phyloP scores from a whole-genome alignment of 169 alveolate species.

The Cryptosporidium baileyi region DNA sequence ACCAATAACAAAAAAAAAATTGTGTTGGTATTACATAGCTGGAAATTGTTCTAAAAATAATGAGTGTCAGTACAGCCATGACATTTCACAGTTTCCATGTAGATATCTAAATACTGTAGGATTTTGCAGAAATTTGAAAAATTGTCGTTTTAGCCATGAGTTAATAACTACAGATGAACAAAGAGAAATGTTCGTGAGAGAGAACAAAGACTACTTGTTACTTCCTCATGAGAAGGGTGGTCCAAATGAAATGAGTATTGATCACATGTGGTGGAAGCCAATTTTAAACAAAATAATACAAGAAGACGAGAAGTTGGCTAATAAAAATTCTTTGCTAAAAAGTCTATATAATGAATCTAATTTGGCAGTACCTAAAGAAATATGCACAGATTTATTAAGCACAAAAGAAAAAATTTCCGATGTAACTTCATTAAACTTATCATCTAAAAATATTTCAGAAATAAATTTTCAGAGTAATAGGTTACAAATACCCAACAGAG shows the following conservation, averaged over 20 bases:
- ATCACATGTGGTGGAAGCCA: constrained; percentile 64
- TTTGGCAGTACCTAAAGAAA: constrained; percentile 3
- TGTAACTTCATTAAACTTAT: too few species aligned
- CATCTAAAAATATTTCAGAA: too few species aligned
- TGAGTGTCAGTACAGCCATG: constrained; percentile 65
- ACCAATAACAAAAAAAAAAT: constrained; percentile 44
- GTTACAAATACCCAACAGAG: too few species aligned
- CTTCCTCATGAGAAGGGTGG: constrained; percentile 63
- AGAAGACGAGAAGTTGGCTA: constrained; percentile 17
- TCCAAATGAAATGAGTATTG: constrained; percentile 1
- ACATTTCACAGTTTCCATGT: constrained; percentile 55
- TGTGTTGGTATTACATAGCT: constrained; percentile 49
- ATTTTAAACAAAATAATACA: constrained; percentile 17
- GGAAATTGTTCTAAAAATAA: constrained; percentile 45
- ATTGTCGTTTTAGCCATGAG: constrained; percentile 56
- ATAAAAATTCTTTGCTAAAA: not conserved
- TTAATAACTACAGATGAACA: constrained; percentile 10
- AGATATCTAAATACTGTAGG: constrained; percentile 59
- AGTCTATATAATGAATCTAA: constrained; percentile 20
- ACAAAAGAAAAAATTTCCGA: too few species aligned
- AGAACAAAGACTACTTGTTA: constrained; percentile 44
- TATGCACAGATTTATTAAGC: not conserved
- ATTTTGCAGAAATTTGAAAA: constrained; percentile 48
- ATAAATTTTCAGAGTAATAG: too few species aligned
- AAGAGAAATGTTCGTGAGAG: constrained; percentile 60